Conservation (phyloP, 1,284 basidiomycete genomes). For the Cryptococcus sp. region DNA sequence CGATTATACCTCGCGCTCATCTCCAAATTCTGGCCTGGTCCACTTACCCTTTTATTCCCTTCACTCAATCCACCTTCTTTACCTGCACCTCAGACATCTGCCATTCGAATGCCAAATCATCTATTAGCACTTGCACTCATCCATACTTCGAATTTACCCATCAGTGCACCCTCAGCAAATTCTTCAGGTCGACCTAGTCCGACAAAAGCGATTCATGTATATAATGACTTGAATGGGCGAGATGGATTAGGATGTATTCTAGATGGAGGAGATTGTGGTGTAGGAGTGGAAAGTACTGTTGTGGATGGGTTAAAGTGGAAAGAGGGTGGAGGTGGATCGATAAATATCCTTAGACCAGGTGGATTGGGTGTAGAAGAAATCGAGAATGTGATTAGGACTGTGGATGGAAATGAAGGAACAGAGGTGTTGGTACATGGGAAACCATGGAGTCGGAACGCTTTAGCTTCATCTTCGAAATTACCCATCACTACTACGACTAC, state of each 20-base stretch:
- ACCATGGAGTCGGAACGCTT: slow-evolving; percentile 4
- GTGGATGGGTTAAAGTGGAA: slow-evolving; percentile 68
- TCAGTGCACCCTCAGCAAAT: slow-evolving; percentile 96
- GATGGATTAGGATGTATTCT: slow-evolving; percentile 71
- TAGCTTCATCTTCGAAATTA: background rate
- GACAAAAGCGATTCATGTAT: slow-evolving; percentile 83
- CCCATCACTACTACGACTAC: background rate
- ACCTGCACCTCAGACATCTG: slow-evolving; percentile 63
- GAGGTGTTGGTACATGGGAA: slow-evolving; percentile 14
- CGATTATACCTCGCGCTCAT: slow-evolving; percentile 67
- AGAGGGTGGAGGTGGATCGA: slow-evolving; percentile 56
- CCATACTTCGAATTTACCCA: slow-evolving; percentile 63
- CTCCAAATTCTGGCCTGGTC: slow-evolving; percentile 87
- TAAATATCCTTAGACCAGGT: slow-evolving; percentile 85
- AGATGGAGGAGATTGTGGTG: slow-evolving; percentile 85
- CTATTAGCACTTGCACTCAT: slow-evolving; percentile 89
- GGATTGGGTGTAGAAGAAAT: slow-evolving; percentile 89
- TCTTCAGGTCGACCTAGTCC: slow-evolving; percentile 91
- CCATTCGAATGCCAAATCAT: slow-evolving; percentile 90
- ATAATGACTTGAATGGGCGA: slow-evolving; percentile 62
- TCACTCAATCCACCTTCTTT: slow-evolving; percentile 49
- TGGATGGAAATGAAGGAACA: slow-evolving; percentile 36
- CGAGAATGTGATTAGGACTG: slow-evolving; percentile 55
- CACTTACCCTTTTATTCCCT: slow-evolving; percentile 88
- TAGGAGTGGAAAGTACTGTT: slow-evolving; percentile 95